These are phyloP conservation scores for Apiotrichum laibachii DNA, from an alignment of 1,284 basidiomycete genomes.

Conservation along the genomic window DNA sequence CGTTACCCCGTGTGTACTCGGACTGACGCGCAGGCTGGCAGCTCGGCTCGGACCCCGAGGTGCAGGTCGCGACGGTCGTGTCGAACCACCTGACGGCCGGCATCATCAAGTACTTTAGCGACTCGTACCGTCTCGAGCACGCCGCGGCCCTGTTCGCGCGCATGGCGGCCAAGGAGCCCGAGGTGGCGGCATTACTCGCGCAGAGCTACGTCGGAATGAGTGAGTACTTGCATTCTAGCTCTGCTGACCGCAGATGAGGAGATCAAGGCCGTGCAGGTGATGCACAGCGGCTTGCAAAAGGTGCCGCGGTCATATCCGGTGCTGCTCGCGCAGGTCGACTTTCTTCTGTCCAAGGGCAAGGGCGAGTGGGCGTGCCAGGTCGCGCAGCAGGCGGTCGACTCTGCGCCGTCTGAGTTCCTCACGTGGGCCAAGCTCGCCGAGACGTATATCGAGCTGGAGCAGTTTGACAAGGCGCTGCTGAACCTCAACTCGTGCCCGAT, in stretches of 20 bases:
- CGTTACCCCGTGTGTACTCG: constrained; percentile 16
- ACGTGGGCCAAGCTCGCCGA: constrained; percentile 98
- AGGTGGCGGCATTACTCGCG: constrained; percentile 83
- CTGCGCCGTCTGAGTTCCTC: constrained; percentile 94
- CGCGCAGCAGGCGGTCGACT: constrained; percentile 92
- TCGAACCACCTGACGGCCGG: constrained; percentile 95
- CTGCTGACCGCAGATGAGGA: constrained; percentile 71
- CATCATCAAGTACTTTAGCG: constrained; percentile 95
- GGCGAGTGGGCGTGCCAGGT: constrained; percentile 87
- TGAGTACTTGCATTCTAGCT: constrained; percentile 41
- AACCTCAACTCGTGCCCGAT: constrained; percentile 99
- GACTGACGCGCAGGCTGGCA: constrained; percentile 73
- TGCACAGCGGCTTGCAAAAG: constrained; percentile 76
- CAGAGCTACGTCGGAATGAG: constrained; percentile 96
- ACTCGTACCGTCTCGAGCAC: constrained; percentile 79
- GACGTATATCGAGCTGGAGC: constrained; percentile 82
- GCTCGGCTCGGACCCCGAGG: constrained; percentile 95
- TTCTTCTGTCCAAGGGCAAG: constrained; percentile 74
- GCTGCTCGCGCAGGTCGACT: constrained; percentile 91
- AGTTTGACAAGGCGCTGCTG: constrained; percentile 81
- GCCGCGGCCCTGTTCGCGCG: constrained; percentile 96
- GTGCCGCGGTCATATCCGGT: constrained; percentile 91
- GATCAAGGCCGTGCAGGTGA: constrained; percentile 94
- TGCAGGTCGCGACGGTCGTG: constrained; percentile 96
- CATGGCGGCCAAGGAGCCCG: constrained; percentile 77